Percentiles rank a stretch among this genome's conserved stretches.
Conservation (phyloP, 441 rosid species). For the Euphorbia neoarborescens region DNA sequence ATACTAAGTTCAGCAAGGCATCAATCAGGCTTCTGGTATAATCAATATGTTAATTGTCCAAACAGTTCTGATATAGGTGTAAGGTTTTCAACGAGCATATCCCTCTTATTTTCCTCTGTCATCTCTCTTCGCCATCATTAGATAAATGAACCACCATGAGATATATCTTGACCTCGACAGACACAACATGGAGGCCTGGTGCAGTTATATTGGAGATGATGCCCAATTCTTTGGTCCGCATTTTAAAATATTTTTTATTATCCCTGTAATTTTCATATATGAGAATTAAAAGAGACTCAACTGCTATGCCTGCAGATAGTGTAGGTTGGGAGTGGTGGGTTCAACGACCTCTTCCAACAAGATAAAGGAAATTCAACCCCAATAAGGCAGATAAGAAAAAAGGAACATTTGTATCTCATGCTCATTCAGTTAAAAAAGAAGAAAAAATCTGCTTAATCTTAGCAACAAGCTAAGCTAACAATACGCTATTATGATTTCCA, state of each 20-base stretch:
- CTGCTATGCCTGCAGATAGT: not conserved
- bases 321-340: not conserved
- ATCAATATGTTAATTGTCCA: not conserved
- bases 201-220: not conserved
- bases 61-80: not conserved
- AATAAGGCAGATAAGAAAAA: not conserved
- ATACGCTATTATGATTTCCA: not conserved
- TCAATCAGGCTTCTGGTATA: not conserved
- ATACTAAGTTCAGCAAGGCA: not conserved
- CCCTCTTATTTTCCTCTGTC: not conserved
- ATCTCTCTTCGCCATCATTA: not conserved
- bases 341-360: not conserved
- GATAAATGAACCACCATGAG: not conserved
- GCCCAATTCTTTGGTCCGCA: not conserved
- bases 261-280: not conserved
- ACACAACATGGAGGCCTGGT: not conserved
- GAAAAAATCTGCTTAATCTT: not conserved
- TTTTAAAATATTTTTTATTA: not conserved
- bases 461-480: not conserved
- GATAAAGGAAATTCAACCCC: too few species aligned
- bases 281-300: not conserved
- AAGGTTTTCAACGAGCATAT: not conserved
- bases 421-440: not conserved
- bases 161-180: not conserved
- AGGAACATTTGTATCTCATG: not conserved